Percentiles rank a stretch among this genome's conserved stretches.
Conservation (phyloP, 2,329 filamentous ascomycete species). For the Chalaropsis ovoidea region DNA sequence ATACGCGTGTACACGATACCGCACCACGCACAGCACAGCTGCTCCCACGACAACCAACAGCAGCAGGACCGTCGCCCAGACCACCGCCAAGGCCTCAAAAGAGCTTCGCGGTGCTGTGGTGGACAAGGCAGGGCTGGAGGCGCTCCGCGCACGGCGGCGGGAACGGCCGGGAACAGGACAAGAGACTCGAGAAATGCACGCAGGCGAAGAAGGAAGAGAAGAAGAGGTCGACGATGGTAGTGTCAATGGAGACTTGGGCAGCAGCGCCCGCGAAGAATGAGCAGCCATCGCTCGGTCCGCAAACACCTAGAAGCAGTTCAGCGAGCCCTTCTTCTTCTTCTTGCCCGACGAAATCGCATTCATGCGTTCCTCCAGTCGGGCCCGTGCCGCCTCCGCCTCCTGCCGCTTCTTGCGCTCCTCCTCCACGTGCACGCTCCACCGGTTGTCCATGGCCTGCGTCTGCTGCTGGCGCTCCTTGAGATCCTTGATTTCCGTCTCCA, state of each 20-base stretch:
- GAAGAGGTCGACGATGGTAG: constrained; percentile 11
- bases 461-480: constrained; percentile 43
- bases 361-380: constrained; percentile 89
- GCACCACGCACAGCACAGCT: constrained; percentile 16
- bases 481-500: constrained; percentile 63
- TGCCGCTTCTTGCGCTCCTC: constrained; percentile 89
- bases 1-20: constrained; percentile 21
- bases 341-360: constrained; percentile 78
- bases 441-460: constrained; percentile 44
- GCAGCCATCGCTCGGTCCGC: constrained; percentile 24
- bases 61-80: constrained; percentile 2
- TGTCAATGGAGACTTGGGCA: not conserved
- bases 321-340: constrained; percentile 88
- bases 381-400: constrained; percentile 78
- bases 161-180: not conserved
- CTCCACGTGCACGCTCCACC: constrained; percentile 77
- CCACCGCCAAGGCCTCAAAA: not conserved
- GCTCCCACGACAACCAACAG: not conserved
- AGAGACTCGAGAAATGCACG: not conserved
- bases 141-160: not conserved
- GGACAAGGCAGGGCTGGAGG: not conserved
- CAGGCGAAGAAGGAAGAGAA: constrained; percentile 2
- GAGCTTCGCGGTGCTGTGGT: not conserved
- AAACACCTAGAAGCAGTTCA: constrained; percentile 82
- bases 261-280: constrained; percentile 12